Base-by-base conservation (phyloP, 805 yeast species). In the Wickerhamomyces hampshirensis region DNA sequence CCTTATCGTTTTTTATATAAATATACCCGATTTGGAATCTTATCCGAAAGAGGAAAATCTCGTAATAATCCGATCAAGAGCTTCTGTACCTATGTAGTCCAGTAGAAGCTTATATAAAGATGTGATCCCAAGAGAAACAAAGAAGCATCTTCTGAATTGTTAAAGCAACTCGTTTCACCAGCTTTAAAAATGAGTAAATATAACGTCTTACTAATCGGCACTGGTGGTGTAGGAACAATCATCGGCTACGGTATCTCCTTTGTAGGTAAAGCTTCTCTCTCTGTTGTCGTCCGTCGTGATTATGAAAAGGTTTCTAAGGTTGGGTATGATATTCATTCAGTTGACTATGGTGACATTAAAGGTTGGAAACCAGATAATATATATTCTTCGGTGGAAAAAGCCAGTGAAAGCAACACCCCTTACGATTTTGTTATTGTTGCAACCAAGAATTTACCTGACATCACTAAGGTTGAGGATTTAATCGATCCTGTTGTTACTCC, bases 191-290 rank as follows among this genome's bases (percentile, higher is more conserved):
- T 27, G 31, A 11, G 31, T 12, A 24, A 18, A 11, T 53, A 60
- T 11, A 58, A 65, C 34, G 77, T 80, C 13, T 63, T 85, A 10
- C 63, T 85, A 9, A 71, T 85, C 27, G 95, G 95, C 9, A 72
- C 86, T 29, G 96, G 95, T 12, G 95, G 95, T 26, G 93, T 86
- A 9, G 96, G 96, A 26, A 71, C 86, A 13, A 73, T 86, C 23
- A 79, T 82, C 3, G 85, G 94, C 0, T 69, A 79, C 33, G 75
- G 84, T 0, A 63, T 86, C 23, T 68, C 65, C 46, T 55, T 57
- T 28, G 64, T 69, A 30, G 74, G 70, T 0, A 57, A 64, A 29
- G 66, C 75, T 8, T 63, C 65, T 17, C 78, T 83, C 10, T 75
- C 87, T 3, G 63, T 76, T 11, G 82, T 81, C 5, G 70, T 80